Percentiles rank a stretch among this genome's conserved stretches.
Conservation (phyloP, 2,329 filamentous ascomycete species). For the Corniculantispora saksenae region DNA sequence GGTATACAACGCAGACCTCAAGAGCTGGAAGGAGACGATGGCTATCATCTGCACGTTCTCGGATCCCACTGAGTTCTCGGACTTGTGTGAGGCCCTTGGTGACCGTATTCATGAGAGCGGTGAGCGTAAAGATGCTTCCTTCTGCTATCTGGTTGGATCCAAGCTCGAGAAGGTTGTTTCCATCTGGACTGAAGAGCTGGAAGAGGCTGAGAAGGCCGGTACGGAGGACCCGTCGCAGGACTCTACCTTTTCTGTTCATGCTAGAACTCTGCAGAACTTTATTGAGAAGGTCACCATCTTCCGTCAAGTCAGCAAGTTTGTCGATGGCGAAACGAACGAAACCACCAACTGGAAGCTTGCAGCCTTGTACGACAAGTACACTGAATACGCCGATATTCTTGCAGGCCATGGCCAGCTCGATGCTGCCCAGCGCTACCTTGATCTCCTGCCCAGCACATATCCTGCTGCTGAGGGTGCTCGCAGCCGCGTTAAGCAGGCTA, state of each 20-base stretch:
- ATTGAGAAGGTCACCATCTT: slow-evolving; percentile 99
- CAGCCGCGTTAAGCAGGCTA: slow-evolving; percentile 82
- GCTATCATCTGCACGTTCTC: slow-evolving; percentile 94
- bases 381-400: slow-evolving; percentile 94
- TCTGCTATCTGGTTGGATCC: slow-evolving; percentile 94
- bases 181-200: slow-evolving; percentile 90
- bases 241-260: slow-evolving; percentile 89
- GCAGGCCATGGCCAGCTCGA: slow-evolving; percentile 85
- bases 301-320: slow-evolving; percentile 88
- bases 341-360: slow-evolving; percentile 85
- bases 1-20: slow-evolving; percentile 90
- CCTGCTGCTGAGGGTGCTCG: slow-evolving; percentile 84
- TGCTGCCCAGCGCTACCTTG: slow-evolving; percentile 87
- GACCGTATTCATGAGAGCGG: slow-evolving; percentile 82
- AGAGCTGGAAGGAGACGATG: slow-evolving; percentile 97
- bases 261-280: slow-evolving; percentile 83
- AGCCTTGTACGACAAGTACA: slow-evolving; percentile 89
- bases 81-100: slow-evolving; percentile 91
- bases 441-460: slow-evolving; percentile 80
- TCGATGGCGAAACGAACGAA: slow-evolving; percentile 72
- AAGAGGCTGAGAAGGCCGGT: slow-evolving; percentile 77
- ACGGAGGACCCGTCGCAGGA: slow-evolving; percentile 68
- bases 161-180: slow-evolving; percentile 96
- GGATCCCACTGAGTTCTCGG: slow-evolving; percentile 84
- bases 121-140: slow-evolving; percentile 84